Evolutionary conservation across 306 rosid genomes (phyloP), one percentile per base, ranked within the genome.

Genomic region (Pachyrhizus erosus): DNA sequence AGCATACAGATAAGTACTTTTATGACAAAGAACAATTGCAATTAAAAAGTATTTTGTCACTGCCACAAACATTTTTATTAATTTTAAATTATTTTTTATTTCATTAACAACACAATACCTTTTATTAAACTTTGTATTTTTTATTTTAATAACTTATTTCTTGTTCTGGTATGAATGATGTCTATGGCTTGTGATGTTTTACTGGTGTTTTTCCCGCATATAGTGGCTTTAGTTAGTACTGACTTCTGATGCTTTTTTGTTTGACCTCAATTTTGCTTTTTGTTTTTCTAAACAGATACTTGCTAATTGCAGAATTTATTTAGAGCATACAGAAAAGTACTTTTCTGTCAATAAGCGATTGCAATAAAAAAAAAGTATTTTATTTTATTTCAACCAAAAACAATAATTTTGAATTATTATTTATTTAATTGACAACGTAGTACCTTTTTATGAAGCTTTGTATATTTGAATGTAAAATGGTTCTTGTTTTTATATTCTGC

Each of bases 51-150:
- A 74, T 21, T 27, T 27, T 15, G 2, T 71, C 13, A 46, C 9
- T 8, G 8, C 42, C 10, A 46, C 26, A 27, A 27, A 26, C 46
- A 46, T 15, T 45, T 2, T 1, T 46, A 2, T 1, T 24, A 70
- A 8, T 14, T 70, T 6, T 2, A 14, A 13, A 17, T 11, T 6
- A 5, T 7, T 21, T 23, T 23, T 7, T 23, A 26, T 80, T 33
- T 20, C 27, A 58, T 20, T 23, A 42, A 57, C 78, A 80, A 43
- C 26, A 57, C 37, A 57, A 61, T 79, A 27, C 34, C 34, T 18
- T 70, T 57, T 70, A 55, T 42, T 55, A 23, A 54, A 52, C 17
- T 17, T 39, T 21, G 13, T 15, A 6, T 0, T 13, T 61, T 54
- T 61, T 18, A 27, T 61, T 61, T 61, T 64, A 64, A 15, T 7